A percentile compares a stretch with the other conserved stretches of the same genome.
These are phyloP conservation scores for Ophiosphaerella korrae DNA, from an alignment of 2,329 filamentous ascomycete genomes.

Conservation along the genomic window DNA sequence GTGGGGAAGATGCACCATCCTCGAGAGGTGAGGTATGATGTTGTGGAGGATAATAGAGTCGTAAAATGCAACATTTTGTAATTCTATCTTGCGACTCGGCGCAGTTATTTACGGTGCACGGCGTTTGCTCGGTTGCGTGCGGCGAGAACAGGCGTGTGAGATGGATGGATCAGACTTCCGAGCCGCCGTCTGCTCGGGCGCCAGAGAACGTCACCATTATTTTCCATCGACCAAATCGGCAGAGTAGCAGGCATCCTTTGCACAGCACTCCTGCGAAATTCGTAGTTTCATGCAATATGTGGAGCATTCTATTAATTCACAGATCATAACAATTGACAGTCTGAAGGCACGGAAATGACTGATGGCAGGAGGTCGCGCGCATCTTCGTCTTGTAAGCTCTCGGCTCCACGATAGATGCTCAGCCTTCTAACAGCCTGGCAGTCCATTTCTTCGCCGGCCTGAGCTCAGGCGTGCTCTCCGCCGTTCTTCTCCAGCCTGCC, in stretches of 20 bases:
- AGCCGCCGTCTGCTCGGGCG: slow-evolving; percentile 13
- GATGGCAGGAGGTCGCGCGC: slow-evolving; percentile 56
- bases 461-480: slow-evolving; percentile 83
- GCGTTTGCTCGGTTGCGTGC: background rate
- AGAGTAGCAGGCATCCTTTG: background rate
- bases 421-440: slow-evolving; percentile 13
- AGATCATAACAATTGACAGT: slow-evolving; percentile 24
- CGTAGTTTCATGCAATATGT: background rate
- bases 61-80: background rate
- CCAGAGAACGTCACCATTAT: slow-evolving; percentile 23
- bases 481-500: slow-evolving; percentile 89
- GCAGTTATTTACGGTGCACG: no score
- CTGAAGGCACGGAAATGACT: slow-evolving; percentile 54
- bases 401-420: background rate
- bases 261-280: background rate
- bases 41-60: background rate
- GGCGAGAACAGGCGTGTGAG: background rate
- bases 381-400: slow-evolving; percentile 55
- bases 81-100: no score
- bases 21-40: background rate
- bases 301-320: background rate
- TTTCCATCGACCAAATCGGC: background rate
- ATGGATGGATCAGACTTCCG: slow-evolving; percentile 11
- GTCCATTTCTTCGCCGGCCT: slow-evolving; percentile 89
- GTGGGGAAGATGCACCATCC: slow-evolving; percentile 4